These are phyloP conservation scores for Starmera dryadoides DNA, from an alignment of 805 yeast genomes.

Conservation along the genomic window DNA sequence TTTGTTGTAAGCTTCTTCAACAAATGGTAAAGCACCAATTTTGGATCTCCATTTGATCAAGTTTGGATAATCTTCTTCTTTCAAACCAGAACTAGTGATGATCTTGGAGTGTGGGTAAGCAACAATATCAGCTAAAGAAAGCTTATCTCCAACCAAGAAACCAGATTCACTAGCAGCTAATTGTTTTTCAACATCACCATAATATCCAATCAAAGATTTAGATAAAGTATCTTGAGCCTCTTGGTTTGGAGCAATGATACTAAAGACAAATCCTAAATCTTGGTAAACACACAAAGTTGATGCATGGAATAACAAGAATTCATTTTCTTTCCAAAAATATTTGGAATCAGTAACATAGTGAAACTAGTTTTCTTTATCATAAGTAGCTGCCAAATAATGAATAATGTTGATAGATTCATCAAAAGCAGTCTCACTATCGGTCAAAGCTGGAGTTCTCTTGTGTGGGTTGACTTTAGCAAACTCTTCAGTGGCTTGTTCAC, in stretches of 20 bases:
- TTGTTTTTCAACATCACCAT: slow-evolving; percentile 6
- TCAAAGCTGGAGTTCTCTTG: slow-evolving; percentile 49
- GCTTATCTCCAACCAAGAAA: slow-evolving; percentile 45
- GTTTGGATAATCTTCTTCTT: background rate
- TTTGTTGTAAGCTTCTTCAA: slow-evolving; percentile 1
- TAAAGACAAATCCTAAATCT: slow-evolving; percentile 46
- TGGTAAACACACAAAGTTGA: slow-evolving; percentile 49
- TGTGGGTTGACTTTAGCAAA: slow-evolving; percentile 44
- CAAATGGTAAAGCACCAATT: background rate
- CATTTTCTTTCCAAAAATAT: slow-evolving; percentile 38
- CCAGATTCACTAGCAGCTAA: slow-evolving; percentile 34
- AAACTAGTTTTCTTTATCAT: slow-evolving; percentile 40
- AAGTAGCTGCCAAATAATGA: slow-evolving; percentile 48
- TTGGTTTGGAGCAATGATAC: slow-evolving; percentile 35
- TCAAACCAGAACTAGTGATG: slow-evolving; percentile 1
- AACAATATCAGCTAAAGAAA: slow-evolving; percentile 46
- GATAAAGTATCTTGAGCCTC: slow-evolving; percentile 42
- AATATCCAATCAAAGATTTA: slow-evolving; percentile 37
- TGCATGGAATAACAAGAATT: slow-evolving; percentile 44
- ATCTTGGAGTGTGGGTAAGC: slow-evolving; percentile 31
- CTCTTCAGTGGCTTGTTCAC: slow-evolving; percentile 43
- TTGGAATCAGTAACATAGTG: slow-evolving; percentile 24
- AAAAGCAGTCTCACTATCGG: slow-evolving; percentile 15
- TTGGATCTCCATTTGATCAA: background rate
- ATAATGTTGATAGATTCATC: slow-evolving; percentile 35